These are phyloP conservation scores for Calonectria pseudoreteaudii DNA, from an alignment of 2,329 filamentous ascomycete species.

Conservation along the genomic window DNA sequence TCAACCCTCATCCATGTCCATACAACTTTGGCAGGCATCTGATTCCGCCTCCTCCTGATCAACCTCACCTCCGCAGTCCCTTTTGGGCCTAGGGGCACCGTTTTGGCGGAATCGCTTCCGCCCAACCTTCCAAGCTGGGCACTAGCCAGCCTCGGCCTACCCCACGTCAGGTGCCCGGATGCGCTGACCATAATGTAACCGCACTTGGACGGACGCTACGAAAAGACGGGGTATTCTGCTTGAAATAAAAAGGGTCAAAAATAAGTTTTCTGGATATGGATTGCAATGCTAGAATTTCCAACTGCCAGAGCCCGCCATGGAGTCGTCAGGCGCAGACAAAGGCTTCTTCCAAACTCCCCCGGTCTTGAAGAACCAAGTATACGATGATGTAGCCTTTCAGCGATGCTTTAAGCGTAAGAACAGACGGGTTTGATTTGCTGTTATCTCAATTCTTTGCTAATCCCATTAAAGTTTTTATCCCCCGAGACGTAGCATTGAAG, in stretches of 20 bases:
- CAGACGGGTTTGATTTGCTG: background rate
- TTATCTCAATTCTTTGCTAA: slow-evolving; percentile 12
- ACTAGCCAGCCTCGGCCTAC: slow-evolving; percentile 29
- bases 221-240: slow-evolving; percentile 1
- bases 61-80: background rate
- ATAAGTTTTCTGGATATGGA: background rate
- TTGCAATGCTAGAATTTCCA: too few relatives aligned
- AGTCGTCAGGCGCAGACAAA: slow-evolving; percentile 57
- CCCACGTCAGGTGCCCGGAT: slow-evolving; percentile 31
- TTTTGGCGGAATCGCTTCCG: slow-evolving; percentile 37
- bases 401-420: slow-evolving; percentile 63
- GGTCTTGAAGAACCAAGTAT: slow-evolving; percentile 66
- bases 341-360: slow-evolving; percentile 69
- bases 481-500: slow-evolving; percentile 51
- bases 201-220: slow-evolving; percentile 31
- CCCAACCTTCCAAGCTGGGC: slow-evolving; percentile 24
- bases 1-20: background rate
- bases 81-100: background rate
- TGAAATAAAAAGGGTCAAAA: slow-evolving; percentile 12
- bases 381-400: slow-evolving; percentile 65
- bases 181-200: slow-evolving; percentile 20
- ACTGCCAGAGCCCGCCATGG: slow-evolving; percentile 46
- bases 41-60: background rate
- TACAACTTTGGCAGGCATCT: background rate
- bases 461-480: slow-evolving; percentile 60